Conservation (phyloP, 805 yeast species). For the Candida sithepensis region DNA sequence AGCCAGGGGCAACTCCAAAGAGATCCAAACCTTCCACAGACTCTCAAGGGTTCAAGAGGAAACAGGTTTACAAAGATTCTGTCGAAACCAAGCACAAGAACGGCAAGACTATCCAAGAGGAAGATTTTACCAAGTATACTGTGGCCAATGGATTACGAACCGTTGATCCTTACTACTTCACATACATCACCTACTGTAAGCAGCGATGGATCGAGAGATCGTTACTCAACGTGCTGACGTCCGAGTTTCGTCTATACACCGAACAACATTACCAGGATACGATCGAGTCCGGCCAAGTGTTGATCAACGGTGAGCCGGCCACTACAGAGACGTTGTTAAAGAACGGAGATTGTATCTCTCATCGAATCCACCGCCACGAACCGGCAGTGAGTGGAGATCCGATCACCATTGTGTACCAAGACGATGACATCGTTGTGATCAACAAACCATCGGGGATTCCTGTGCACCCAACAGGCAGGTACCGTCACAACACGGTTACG, state of each 20-base stretch:
- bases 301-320: slow-evolving; percentile 66
- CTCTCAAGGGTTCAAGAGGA: slow-evolving; percentile 44
- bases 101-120: slow-evolving; percentile 37
- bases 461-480: slow-evolving; percentile 91
- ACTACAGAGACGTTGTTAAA: slow-evolving; percentile 58
- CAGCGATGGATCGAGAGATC: slow-evolving; percentile 86
- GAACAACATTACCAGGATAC: slow-evolving; percentile 59
- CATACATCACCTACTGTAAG: slow-evolving; percentile 89
- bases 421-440: slow-evolving; percentile 72
- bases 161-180: slow-evolving; percentile 82
- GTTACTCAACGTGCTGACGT: slow-evolving; percentile 72
- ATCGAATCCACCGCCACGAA: slow-evolving; percentile 83
- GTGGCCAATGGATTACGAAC: slow-evolving; percentile 57
- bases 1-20: slow-evolving; percentile 10
- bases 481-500: slow-evolving; percentile 71
- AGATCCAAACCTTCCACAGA: slow-evolving; percentile 32
- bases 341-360: slow-evolving; percentile 82
- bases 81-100: slow-evolving; percentile 3
- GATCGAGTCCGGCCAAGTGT: slow-evolving; percentile 62
- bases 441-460: slow-evolving; percentile 96
- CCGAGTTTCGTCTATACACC: slow-evolving; percentile 81
- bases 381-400: slow-evolving; percentile 68
- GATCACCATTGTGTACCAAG: slow-evolving; percentile 66
- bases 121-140: slow-evolving; percentile 48
- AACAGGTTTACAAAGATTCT: slow-evolving; percentile 33